Percentiles rank a stretch among this genome's conserved stretches.
phyloP scores from a whole-genome alignment of 441 rosid species.

The Pelargonium citronellum region DNA sequence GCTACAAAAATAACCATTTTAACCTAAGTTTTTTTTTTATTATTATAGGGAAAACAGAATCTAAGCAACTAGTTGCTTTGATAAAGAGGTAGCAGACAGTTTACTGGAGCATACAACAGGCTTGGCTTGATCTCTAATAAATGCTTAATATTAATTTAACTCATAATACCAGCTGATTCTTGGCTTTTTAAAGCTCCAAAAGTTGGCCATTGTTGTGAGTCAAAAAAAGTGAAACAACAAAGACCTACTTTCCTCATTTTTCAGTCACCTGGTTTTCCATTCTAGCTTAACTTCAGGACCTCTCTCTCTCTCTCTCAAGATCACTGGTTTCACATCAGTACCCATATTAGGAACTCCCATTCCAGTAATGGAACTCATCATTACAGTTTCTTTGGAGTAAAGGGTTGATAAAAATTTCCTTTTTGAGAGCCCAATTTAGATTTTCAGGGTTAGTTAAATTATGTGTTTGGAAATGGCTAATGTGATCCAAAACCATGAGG shows the following conservation, averaged over 20 bases:
- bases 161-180: background rate
- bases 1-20: too few relatives aligned
- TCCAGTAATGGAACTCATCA: background rate
- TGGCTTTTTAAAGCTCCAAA: constrained; percentile 1
- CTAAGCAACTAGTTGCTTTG: too few relatives aligned
- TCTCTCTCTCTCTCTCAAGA: background rate
- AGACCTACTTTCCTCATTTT: background rate
- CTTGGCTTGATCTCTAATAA: too few relatives aligned
- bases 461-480: constrained; percentile 38
- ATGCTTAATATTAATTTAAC: too few relatives aligned
- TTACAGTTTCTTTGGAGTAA: background rate
- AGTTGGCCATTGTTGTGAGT: background rate
- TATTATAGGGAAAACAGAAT: too few relatives aligned
- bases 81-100: too few relatives aligned
- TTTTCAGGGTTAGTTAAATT: background rate
- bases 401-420: background rate
- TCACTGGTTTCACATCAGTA: background rate
- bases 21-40: too few relatives aligned
- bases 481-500: constrained; percentile 28
- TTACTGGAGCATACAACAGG: too few relatives aligned
- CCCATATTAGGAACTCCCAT: background rate
- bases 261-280: constrained; percentile 5
- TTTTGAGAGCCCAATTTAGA: background rate
- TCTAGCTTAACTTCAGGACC: background rate
- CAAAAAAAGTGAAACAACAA: constrained; percentile 1